Evolutionary conservation across 179 eudicot genomes (phyloP), one percentile per base, ranked within the genome.

Genomic region (Drosera spatulata): DNA sequence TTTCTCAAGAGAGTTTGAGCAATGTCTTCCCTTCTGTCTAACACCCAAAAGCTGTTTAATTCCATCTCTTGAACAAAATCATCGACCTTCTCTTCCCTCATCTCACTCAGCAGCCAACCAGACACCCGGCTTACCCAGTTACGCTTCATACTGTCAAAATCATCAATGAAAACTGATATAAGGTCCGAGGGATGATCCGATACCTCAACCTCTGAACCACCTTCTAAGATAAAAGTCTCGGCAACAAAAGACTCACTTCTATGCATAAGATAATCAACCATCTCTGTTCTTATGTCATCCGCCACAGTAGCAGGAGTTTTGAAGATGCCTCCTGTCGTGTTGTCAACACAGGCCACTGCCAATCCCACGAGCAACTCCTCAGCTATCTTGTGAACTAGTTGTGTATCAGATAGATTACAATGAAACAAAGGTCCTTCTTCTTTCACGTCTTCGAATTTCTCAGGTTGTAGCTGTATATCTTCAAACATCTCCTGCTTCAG

Each of bases 11-110:
- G 74, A 48, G 71, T 75, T 69, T 81, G 87, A 7, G 97, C 88
- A 66, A 89, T 64, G 41, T 68, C 49, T 68, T 86, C 96, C 61
- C 96, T 89, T 79, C 86, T 74, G 63, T 76, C 95, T 69, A 93
- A 59, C 66, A 85, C 41, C 99, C 99, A 93, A 67, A 93, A 93
- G 56, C 99, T 95, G 59, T 83, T 80, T 38, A 80, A 39, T 58
- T 89, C 95, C 97, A 93, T 89, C 56, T 86, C 96, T 64, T 89
- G 97, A 38, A 78, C 82, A 65, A 93, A 85, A 56, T 93, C 99
- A 70, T 93, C 99, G 48, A 93, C 83, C 69, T 75, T 79, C 69
- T 93, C 97, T 47, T 93, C 99, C 61, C 97, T 78, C 75, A 71
- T 78, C 11, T 93, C 99, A 74, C 87, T 93, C 59, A 93, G 79